Base-by-base conservation (phyloP, 2,329 filamentous ascomycete genomes). In the Nectriaceae sp. region DNA sequence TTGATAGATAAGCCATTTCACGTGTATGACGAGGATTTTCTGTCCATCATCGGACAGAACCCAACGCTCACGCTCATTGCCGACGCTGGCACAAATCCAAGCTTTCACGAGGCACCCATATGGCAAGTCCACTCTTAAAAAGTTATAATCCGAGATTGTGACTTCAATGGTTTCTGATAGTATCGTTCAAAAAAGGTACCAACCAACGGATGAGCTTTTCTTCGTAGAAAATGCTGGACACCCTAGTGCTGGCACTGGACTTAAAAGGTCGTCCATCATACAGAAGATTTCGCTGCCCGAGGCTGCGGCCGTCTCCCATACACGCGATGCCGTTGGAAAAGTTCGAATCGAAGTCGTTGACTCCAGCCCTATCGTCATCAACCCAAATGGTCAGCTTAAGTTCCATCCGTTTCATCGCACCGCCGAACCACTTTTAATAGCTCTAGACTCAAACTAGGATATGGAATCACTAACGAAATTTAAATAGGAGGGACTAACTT, bases 21-120 rank as follows among this genome's bases (percentile, higher is more conserved):
- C 19, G 41, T 62, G 46, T 82, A 79, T 53, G 74, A 81, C 40
- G 62, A 72, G 0, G 75, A 75, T 16, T 83, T 83, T 46, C 67
- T 70, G 41, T 65, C 74, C 21, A 67, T 83, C 6, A 71, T 83
- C 18, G 79, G 79, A 4, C 26, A 59, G 0, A 65, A 75, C 1
- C 77, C 79, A 0, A 74, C 75, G 0, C 59, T 82, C 51, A 78
- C 78, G 1, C 63, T 79, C 13, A 70, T 80, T 6, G 76, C 75
- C 2, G 66, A 71, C 4, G 69, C 73, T 0, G 70, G 66, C 0
- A 64, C 61, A 0, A 69, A 79, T 40, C 76, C 76, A 0, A 56
- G 79, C 4, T 83, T 79, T 38, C 80, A 83, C 46, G 80, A 83
- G 55, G 79, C 79, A 5, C 75, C 79, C 10, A 71, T 79, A 0